phyloP scores from a whole-genome alignment of 75 land plant genomes.

The Chamaecyparis obtusa region DNA sequence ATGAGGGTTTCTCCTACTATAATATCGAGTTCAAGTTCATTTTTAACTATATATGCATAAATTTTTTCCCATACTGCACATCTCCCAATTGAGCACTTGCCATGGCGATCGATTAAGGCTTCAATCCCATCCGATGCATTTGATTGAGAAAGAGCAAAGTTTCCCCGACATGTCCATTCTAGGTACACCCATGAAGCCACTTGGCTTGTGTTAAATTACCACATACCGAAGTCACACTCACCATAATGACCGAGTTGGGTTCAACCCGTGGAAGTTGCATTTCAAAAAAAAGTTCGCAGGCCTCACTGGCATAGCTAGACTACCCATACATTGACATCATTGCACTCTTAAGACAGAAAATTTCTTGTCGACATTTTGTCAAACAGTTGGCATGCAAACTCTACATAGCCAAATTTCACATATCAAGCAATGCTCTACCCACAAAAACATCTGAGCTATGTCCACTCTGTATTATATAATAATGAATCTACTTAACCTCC shows the following conservation, averaged over 20 bases:
- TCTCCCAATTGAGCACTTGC: slow-evolving; percentile 14
- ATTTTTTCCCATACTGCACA: slow-evolving; percentile 14
- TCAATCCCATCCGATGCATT: slow-evolving; percentile 19
- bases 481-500: slow-evolving; percentile 18
- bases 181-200: slow-evolving; percentile 12
- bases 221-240: slow-evolving; percentile 26
- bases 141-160: slow-evolving; percentile 15
- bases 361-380: slow-evolving; percentile 20
- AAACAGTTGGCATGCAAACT: slow-evolving; percentile 19
- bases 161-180: slow-evolving; percentile 15
- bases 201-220: slow-evolving; percentile 30
- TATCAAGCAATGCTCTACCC: slow-evolving; percentile 20
- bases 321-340: slow-evolving; percentile 30
- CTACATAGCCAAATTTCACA: slow-evolving; percentile 18
- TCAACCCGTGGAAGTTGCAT: slow-evolving; percentile 14
- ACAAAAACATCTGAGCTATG: slow-evolving; percentile 17
- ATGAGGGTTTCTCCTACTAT: slow-evolving; percentile 12
- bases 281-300: slow-evolving; percentile 23
- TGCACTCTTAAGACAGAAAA: slow-evolving; percentile 31
- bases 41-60: slow-evolving; percentile 12
- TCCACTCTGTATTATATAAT: slow-evolving; percentile 17
- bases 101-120: slow-evolving; percentile 25
- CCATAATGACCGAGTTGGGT: slow-evolving; percentile 29
- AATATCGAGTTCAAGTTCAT: background rate
- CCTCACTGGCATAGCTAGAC: slow-evolving; percentile 15